These are phyloP conservation scores for Schizothecium vesticola DNA, from an alignment of 495 filamentous ascomycete species.

Conservation along the genomic window DNA sequence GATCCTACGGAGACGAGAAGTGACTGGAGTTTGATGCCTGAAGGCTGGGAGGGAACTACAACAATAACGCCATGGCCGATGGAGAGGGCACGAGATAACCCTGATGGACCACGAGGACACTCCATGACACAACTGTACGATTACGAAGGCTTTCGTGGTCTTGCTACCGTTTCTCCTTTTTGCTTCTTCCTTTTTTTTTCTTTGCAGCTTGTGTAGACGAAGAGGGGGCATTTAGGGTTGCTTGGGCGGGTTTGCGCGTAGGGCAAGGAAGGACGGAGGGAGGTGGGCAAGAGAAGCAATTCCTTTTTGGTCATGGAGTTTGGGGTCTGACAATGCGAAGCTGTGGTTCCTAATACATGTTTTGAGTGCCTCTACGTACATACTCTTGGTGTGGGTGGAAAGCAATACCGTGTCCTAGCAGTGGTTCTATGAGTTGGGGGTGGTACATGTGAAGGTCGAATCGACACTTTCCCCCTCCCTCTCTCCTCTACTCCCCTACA, in stretches of 20 bases:
- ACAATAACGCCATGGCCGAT: neutral
- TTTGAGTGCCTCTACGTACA: neutral
- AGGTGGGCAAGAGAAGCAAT: constrained; percentile 6
- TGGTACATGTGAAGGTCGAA: neutral
- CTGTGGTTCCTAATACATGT: constrained; percentile 2
- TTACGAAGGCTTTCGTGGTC: constrained; percentile 2
- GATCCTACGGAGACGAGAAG: neutral
- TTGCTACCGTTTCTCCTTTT: neutral
- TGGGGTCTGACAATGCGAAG: constrained; percentile 15
- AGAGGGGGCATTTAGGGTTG: neutral
- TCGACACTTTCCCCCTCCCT: neutral
- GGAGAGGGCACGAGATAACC: neutral
- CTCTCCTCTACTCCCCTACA: neutral
- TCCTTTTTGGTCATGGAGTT: constrained; percentile 25
- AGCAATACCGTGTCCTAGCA: neutral
- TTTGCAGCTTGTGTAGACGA: constrained; percentile 7
- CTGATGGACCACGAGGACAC: neutral
- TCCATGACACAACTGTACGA: constrained; percentile 6
- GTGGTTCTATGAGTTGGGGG: neutral
- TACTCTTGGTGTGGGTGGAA: neutral
- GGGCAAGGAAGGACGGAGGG: constrained; percentile 3
- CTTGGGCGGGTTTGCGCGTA: neutral
- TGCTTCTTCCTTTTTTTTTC: constrained; percentile 1
- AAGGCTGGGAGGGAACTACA: neutral
- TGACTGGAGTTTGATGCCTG: neutral